Evolutionary conservation across 768 basidiomycete species (phyloP).

Genomic region (Pilatotrama ljubarskyi): DNA sequence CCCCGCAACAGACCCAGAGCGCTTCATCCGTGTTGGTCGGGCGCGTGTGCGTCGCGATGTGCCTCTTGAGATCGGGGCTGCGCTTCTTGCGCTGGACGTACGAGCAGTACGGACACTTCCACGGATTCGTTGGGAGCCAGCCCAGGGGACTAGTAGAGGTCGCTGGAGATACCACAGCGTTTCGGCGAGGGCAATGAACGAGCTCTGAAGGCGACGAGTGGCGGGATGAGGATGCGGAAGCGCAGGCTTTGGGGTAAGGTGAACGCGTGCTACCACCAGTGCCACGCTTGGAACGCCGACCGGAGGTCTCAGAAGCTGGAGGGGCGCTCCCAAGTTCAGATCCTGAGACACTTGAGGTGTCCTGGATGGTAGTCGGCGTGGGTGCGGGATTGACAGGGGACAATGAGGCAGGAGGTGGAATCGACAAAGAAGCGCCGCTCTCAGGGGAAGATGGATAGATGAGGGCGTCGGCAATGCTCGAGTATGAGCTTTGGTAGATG

Average conservation of each 20-base stretch:
- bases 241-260: neutral
- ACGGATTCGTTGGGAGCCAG: neutral
- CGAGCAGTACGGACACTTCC: neutral
- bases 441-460: too few species aligned
- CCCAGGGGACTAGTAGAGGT: neutral
- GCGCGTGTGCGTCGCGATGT: conserved; percentile 17
- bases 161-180: neutral
- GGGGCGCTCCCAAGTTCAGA: too few species aligned
- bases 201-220: neutral
- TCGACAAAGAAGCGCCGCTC: too few species aligned
- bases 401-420: too few species aligned
- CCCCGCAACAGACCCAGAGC: conserved; percentile 22
- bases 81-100: conserved; percentile 13
- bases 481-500: too few species aligned
- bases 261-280: too few species aligned
- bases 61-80: conserved; percentile 14
- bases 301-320: too few species aligned
- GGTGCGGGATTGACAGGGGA: too few species aligned
- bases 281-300: too few species aligned
- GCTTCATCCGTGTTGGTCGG: neutral
- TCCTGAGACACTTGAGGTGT: too few species aligned
- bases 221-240: neutral
- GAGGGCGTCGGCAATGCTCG: too few species aligned
- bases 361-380: too few species aligned
- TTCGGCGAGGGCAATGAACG: neutral